These are phyloP conservation scores for Posidonia australis DNA, from an alignment of 106 monocot species.

Conservation along the genomic window DNA sequence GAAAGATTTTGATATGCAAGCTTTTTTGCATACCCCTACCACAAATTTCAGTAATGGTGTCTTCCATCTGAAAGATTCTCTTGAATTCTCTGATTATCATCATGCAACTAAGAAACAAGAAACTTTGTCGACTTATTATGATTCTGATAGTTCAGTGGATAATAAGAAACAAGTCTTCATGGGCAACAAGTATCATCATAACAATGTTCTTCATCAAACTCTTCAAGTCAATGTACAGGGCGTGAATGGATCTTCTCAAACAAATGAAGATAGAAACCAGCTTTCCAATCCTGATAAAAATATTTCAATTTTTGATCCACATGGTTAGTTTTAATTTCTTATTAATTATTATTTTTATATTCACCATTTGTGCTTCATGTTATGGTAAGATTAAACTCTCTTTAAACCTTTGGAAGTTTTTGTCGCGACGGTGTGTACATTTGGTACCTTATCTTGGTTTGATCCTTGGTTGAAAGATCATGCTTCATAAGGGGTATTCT, in stretches of 20 bases:
- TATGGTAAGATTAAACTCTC: too few species aligned
- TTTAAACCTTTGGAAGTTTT: too few species aligned
- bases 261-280: slow-evolving; percentile 10
- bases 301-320: slow-evolving; percentile 40
- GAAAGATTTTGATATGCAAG: slow-evolving; percentile 28
- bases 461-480: too few species aligned
- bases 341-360: background rate
- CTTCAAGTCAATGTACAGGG: background rate
- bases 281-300: slow-evolving; percentile 4
- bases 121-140: slow-evolving; percentile 11
- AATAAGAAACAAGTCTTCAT: slow-evolving; percentile 18
- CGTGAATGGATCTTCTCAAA: slow-evolving; percentile 15
- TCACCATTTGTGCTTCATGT: too few species aligned
- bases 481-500: too few species aligned
- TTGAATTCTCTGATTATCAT: slow-evolving; percentile 41
- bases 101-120: slow-evolving; percentile 23
- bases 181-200: slow-evolving; percentile 1
- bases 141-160: slow-evolving; percentile 59
- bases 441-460: too few species aligned
- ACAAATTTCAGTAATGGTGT: background rate
- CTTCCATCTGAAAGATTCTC: background rate
- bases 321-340: slow-evolving; percentile 33
- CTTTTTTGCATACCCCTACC: slow-evolving; percentile 12
- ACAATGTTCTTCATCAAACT: background rate
- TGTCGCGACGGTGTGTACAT: too few species aligned